Evolutionary conservation across 768 basidiomycete species (phyloP), one percentile per base, ranked within the genome.

Genomic region (Hypsizygus marmoreus): DNA sequence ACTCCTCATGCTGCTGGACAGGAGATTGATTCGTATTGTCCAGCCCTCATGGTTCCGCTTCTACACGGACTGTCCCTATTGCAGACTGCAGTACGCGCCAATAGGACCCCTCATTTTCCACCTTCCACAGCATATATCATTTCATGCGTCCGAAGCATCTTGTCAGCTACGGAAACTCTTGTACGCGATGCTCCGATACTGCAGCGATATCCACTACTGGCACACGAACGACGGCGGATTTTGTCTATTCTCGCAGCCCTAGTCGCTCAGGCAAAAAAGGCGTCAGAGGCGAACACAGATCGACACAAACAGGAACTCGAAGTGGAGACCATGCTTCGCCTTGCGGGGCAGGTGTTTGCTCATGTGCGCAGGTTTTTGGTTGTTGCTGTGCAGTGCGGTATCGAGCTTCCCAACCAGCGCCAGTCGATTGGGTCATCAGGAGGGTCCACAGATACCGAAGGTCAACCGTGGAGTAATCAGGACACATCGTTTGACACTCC

Each of bases 61-160:
- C 73, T 91, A 6, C 92, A 94, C 54, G 89, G 88, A 11, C 73
- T 97, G 30, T 85, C 88, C 6, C 75, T 97, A 32, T 76, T 99
- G 17, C 88, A 95, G 59, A 87, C 79, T 45, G 90, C 94, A 4
- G 92, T 93, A 14, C 76, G 82, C 32, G 74, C 81, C n/a, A 84
- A 84, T 56, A 82, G 90, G 35, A 68, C 81, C 20, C 69, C 84
- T 2, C 95, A 98, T 66, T 95, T 92, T 57, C 91, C 94, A 59
- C 94, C 95, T 5, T 88, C 93, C 2, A 91, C 95, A 0, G 95
- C 94, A 11, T 94, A 86, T 65, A 88, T 98, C 49, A 94, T 99
- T 55, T 93, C 92, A 10, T 91, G 90, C 43, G 92, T 98, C 36
- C 87, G 95, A 24, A 81, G 86, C 22, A 86, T 95, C 13, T 77